Base-by-base conservation (phyloP, 257 asterid species). In the Sherardia arvensis region DNA sequence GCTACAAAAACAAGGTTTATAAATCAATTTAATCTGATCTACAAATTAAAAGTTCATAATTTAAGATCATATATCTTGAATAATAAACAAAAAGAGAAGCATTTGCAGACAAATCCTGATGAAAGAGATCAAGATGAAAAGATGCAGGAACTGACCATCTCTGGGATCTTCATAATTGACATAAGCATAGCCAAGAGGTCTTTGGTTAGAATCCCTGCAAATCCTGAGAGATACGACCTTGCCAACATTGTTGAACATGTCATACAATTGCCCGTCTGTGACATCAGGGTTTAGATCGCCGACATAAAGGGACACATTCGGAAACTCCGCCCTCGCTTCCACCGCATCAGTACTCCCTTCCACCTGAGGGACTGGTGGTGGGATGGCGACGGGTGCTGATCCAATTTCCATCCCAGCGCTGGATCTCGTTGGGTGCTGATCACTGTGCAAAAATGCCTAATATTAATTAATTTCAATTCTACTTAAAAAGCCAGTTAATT, bases 241-340 rank as follows among this genome's bases (percentile, higher is more conserved):
- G 40, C 86, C 91, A 49, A 86, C 93, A 66, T 79, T 93, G 38
- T 67, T 79, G 68, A 89, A 89, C 74, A 86, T 72, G 49, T 89
- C 95, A 66, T 65, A 84, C 69, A 89, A 69, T 61, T 77, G 80
- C 64, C 66, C 77, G 67, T 89, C 96, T 18, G 84, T 88, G 61
- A 86, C 95, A 4, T 78, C 28, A 0, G 76, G 40, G 33, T 86
- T 95, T 71, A 89, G 86, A 84, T 89, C 95, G 38, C 96, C 96
- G 0, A 89, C 96, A 60, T 89, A 86, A 53, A 88, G 71, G 15
- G 95, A 79, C 28, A 80, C 51, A 63, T 77, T 83, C 12, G 77
- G 77, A 28, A 66, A 66, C 29, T 59, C 18, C 7, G 43, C 28
- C 40, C 68, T 25, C 21, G 26, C 27, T 49, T 49, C 56, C 12